A percentile compares a stretch with the other conserved stretches of the same genome.
Conservation (phyloP, 805 yeast species). For the Wickerhamiella spandovensis region DNA sequence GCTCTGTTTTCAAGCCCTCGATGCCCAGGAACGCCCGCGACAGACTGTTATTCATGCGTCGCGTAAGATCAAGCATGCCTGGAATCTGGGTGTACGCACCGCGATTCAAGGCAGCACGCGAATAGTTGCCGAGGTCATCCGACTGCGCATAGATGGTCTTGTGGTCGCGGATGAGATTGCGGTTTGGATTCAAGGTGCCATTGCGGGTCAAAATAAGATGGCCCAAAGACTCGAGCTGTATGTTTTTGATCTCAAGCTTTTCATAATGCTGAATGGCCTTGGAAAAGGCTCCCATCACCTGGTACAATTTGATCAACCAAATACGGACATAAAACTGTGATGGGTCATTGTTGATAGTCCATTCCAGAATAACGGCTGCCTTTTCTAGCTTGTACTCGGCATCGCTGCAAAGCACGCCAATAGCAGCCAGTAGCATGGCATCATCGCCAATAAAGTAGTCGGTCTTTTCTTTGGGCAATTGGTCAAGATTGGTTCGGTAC, state of each 20-base stretch:
- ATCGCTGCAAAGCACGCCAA: conserved; percentile 10
- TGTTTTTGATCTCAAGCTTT: conserved; percentile 48
- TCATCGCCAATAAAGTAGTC: conserved; percentile 66
- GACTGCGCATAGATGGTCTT: conserved; percentile 40
- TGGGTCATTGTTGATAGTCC: conserved; percentile 41
- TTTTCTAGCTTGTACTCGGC: conserved; percentile 17
- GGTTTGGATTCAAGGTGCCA: conserved; percentile 34
- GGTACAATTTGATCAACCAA: conserved; percentile 58
- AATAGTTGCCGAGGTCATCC: conserved; percentile 36
- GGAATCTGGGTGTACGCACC: conserved; percentile 52
- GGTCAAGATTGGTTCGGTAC: conserved; percentile 29
- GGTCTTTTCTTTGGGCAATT: conserved; percentile 30
- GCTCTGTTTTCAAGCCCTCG: conserved; percentile 18
- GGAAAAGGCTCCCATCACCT: conserved; percentile 40
- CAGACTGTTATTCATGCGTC: conserved; percentile 38
- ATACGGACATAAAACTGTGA: conserved; percentile 58
- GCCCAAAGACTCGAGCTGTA: conserved; percentile 59
- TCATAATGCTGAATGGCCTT: conserved; percentile 41
- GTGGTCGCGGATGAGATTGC: conserved; percentile 28
- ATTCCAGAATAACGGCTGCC: conserved; percentile 44
- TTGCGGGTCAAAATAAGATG: conserved; percentile 38
- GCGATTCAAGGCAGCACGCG: conserved; percentile 41
- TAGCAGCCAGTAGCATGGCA: conserved; percentile 43
- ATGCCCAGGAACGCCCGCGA: conserved; percentile 24
- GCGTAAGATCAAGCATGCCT: conserved; percentile 51